Evolutionary conservation across 1,284 basidiomycete genomes (phyloP).

Genomic region (Cerrena zonata): DNA sequence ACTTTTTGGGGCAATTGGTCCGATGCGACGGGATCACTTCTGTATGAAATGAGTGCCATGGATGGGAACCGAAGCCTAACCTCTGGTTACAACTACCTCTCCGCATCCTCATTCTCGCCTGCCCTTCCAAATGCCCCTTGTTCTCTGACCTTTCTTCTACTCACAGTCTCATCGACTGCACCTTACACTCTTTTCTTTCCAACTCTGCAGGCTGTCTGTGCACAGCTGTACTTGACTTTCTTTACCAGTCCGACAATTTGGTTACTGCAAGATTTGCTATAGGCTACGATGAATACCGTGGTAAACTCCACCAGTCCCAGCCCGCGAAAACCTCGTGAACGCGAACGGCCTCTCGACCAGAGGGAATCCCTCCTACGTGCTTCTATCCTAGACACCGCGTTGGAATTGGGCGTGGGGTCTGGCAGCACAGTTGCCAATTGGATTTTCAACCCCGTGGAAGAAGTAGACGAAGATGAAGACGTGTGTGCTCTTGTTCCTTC

Average conservation of each 20-base stretch:
- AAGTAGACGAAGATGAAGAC: slow-evolving; percentile 44
- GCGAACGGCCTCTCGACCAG: slow-evolving; percentile 20
- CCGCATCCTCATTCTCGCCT: neutral
- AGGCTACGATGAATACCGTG: neutral
- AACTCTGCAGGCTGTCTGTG: neutral
- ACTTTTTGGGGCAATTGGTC: no score
- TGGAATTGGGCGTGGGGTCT: slow-evolving; percentile 55
- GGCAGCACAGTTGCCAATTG: slow-evolving; percentile 56
- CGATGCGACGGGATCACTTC: no score
- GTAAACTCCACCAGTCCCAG: neutral
- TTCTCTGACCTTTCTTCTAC: neutral
- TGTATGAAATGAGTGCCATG: no score
- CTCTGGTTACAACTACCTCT: neutral
- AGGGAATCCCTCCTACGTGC: slow-evolving; percentile 58
- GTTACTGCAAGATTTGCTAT: neutral
- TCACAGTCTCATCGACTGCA: neutral
- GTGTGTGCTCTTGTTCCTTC: slow-evolving; percentile 13
- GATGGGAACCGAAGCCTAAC: no score
- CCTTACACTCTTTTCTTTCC: neutral
- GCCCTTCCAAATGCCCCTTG: neutral
- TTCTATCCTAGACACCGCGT: slow-evolving; percentile 64
- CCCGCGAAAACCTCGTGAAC: slow-evolving; percentile 11
- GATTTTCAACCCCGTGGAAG: slow-evolving; percentile 57
- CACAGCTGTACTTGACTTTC: neutral
- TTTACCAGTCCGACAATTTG: no score